phyloP scores from a whole-genome alignment of 768 basidiomycete species.

The Polyporus arcularius region DNA sequence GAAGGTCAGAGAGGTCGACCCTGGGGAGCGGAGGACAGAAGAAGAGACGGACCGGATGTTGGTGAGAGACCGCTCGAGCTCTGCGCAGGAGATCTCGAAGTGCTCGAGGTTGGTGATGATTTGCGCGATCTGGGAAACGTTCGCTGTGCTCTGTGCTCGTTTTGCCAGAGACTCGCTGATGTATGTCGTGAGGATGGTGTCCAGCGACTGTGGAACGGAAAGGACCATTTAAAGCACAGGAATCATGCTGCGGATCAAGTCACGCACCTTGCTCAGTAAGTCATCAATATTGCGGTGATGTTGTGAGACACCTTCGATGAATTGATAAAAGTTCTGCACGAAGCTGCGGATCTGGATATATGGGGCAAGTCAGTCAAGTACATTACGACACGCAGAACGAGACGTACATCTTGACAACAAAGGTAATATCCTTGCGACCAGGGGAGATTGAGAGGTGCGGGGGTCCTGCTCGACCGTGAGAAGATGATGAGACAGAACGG shows the following conservation, averaged over 20 bases:
- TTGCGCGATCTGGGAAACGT: conserved; percentile 88
- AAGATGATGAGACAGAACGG: neutral
- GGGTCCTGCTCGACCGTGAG: conserved; percentile 41
- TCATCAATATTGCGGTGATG: conserved; percentile 92
- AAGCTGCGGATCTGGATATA: conserved; percentile 73
- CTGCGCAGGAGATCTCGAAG: conserved; percentile 81
- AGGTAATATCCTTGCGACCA: conserved; percentile 96
- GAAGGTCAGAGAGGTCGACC: neutral
- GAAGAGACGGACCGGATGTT: conserved; percentile 62
- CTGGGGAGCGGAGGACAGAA: neutral
- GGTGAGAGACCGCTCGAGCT: conserved; percentile 83
- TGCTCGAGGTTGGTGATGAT: conserved; percentile 92
- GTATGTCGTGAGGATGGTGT: conserved; percentile 73
- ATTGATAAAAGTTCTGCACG: conserved; percentile 94
- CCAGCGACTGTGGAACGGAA: conserved; percentile 64
- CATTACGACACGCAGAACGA: neutral
- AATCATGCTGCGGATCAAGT: neutral
- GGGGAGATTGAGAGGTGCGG: conserved; percentile 74
- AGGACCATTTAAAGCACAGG: too few species aligned
- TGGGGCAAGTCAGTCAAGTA: neutral
- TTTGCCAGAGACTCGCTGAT: conserved; percentile 77
- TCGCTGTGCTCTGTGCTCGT: conserved; percentile 73
- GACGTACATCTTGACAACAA: conserved; percentile 84
- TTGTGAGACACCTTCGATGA: conserved; percentile 92
- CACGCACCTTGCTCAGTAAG: conserved; percentile 76